Evolutionary conservation across 331 rosid genomes (phyloP).

Genomic region (Malus hybrid): DNA sequence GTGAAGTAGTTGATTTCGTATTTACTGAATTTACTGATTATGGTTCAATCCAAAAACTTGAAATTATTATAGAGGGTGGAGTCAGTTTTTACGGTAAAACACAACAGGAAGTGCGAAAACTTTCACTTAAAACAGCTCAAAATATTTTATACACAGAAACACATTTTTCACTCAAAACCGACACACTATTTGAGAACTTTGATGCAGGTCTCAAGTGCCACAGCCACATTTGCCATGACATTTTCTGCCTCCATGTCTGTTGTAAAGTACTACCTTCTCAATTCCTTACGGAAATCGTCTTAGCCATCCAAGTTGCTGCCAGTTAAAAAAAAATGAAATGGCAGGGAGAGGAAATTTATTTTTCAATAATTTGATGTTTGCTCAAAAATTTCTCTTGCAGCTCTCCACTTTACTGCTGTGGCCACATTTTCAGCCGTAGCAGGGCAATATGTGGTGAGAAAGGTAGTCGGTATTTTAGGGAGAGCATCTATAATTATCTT

Average conservation of each 20-base stretch:
- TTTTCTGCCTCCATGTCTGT: slow-evolving; percentile 35
- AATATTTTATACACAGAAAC: not conserved
- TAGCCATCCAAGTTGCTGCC: not conserved
- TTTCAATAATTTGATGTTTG: not conserved
- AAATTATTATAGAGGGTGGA: not conserved
- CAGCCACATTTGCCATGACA: slow-evolving; percentile 37
- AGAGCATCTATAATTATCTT: slow-evolving; percentile 34
- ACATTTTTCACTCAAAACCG: not conserved
- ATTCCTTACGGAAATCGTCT: slow-evolving; percentile 25
- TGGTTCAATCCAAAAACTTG: not conserved
- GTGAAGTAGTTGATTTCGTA: not conserved
- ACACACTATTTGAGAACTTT: not conserved
- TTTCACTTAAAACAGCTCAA: not conserved
- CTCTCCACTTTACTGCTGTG: slow-evolving; percentile 20
- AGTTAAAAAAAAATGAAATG: not conserved
- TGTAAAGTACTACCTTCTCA: slow-evolving; percentile 21
- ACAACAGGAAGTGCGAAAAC: not conserved
- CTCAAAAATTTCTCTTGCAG: slow-evolving; percentile 7
- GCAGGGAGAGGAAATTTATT: not conserved
- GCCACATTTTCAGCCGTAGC: slow-evolving; percentile 23
- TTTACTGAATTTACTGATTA: not conserved
- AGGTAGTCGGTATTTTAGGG: slow-evolving; percentile 20
- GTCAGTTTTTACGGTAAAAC: not conserved
- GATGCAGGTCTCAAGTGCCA: slow-evolving; percentile 32
- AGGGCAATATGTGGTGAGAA: slow-evolving; percentile 27